phyloP scores from a whole-genome alignment of 106 monocot genomes.

The Apostasia ramifera region DNA sequence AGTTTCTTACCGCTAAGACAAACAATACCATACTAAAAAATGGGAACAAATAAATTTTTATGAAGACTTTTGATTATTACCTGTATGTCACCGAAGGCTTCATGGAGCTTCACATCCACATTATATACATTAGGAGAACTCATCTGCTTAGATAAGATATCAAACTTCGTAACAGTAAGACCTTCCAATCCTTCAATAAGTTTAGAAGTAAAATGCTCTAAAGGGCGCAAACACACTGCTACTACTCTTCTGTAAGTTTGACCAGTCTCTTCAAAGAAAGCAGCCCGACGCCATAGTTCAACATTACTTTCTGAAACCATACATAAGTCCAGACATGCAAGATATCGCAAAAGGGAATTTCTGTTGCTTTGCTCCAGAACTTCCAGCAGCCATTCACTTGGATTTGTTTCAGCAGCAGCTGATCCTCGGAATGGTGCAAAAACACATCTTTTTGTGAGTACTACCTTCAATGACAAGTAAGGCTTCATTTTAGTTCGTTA shows the following conservation, averaged over 20 bases:
- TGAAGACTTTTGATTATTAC: conserved; percentile 19
- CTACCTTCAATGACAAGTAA: conserved; percentile 34
- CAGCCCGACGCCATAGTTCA: conserved; percentile 91
- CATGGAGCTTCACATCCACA: conserved; percentile 33
- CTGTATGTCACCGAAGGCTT: conserved; percentile 79
- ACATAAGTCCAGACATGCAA: conserved; percentile 87
- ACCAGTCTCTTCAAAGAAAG: conserved; percentile 90
- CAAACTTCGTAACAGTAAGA: conserved; percentile 40
- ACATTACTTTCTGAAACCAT: conserved; percentile 68
- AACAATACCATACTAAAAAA: too few species aligned
- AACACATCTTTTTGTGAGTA: conserved; percentile 72
- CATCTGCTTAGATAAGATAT: conserved; percentile 55
- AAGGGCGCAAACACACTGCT: conserved; percentile 66
- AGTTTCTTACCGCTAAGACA: too few species aligned
- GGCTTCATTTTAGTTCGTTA: not conserved
- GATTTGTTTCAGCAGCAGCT: conserved; percentile 94
- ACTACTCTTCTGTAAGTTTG: conserved; percentile 81
- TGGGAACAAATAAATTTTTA: too few species aligned
- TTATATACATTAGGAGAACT: conserved; percentile 20
- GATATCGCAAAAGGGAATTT: conserved; percentile 75
- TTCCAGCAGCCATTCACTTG: conserved; percentile 77
- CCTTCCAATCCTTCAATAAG: conserved; percentile 61
- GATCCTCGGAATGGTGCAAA: conserved; percentile 89
- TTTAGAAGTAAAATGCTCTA: conserved; percentile 65
- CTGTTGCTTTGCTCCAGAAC: conserved; percentile 75